Base-by-base conservation (phyloP, 352 stramenopile species). In the Pythium aquatile region DNA sequence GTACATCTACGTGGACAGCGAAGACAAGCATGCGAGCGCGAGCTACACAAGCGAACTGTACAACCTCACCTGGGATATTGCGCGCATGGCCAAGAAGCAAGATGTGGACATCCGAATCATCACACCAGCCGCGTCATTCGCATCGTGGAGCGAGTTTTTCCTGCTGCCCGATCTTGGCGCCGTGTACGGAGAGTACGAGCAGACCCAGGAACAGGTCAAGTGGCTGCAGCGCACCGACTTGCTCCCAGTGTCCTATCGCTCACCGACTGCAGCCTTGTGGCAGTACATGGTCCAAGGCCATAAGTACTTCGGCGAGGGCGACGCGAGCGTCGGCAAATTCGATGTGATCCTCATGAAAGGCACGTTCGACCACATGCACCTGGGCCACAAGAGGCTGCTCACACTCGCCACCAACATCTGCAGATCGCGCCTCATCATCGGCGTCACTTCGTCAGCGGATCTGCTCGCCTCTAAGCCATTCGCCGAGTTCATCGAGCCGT, bases 301-400 rank as follows among this genome's bases (percentile, higher is more conserved):
- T 35, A 69, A 77, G 44, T 91, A 93, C 72, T 88, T 93, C 63
- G 40, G 40, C 24, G 40, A 48, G 26, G 84, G 90, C 72, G 79
- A 93, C 64, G 73, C 82, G 24, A 16, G 2, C 24, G 48, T 78
- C 79, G 24, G 73, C 80, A 62, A 69, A 84, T 20, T 55, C n/a
- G 48, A 33, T 13, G 53, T 62, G 57, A 70, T 90, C 35, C 63
- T 93, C 37, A 65, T 96, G 16, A 88, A 90, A 44, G 90, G 90
- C 46, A 97, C 87, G 35, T 97, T 97, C 66, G 90, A 97, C 69
- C 82, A 93, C 54, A 73, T 97, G 20, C 90, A 97, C 73, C 92
- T 92, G 55, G 90, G 90, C 20, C 88, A 97, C 74, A 95, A 92
- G 70, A 95, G 94, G 60, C 68, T 97, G 24, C 73, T 97, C 32